Conservation (phyloP, 176 grass and related monocot species). For the Paspalum notatum region DNA sequence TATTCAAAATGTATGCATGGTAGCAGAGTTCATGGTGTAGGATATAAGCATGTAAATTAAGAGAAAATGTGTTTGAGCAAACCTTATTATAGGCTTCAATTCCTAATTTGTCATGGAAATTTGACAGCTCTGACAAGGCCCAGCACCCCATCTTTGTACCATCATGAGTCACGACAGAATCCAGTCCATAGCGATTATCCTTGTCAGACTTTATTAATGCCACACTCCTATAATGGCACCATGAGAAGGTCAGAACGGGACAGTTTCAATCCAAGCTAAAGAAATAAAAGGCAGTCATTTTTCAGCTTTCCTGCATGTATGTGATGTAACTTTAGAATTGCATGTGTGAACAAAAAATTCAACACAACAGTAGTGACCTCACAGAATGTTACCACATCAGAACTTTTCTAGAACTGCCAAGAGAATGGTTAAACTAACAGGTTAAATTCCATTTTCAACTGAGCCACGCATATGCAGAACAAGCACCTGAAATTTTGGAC, state of each 20-base stretch:
- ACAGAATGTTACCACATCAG: neutral
- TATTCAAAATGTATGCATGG: neutral
- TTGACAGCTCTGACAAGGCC: slow-evolving; percentile 64
- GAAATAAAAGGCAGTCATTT: neutral
- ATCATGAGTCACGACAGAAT: slow-evolving; percentile 82
- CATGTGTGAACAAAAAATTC: neutral
- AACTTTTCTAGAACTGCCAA: neutral
- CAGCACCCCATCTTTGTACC: slow-evolving; percentile 80
- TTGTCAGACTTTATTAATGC: slow-evolving; percentile 87
- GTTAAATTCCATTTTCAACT: neutral
- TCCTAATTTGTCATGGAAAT: slow-evolving; percentile 72
- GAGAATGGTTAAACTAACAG: neutral
- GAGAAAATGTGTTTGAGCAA: neutral
- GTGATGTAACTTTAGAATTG: neutral
- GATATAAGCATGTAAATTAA: neutral
- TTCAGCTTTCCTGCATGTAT: neutral
- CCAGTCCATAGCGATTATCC: slow-evolving; percentile 74
- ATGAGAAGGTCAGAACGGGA: slow-evolving; percentile 10
- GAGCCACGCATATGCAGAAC: neutral
- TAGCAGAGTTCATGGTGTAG: neutral
- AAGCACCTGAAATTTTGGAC: neutral
- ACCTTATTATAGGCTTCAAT: slow-evolving; percentile 78
- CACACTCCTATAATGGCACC: slow-evolving; percentile 54
- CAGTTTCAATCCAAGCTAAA: neutral
- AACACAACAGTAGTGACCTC: neutral